Conservation (phyloP, 352 stramenopile genomes). For the Phytopythium aichiense region DNA sequence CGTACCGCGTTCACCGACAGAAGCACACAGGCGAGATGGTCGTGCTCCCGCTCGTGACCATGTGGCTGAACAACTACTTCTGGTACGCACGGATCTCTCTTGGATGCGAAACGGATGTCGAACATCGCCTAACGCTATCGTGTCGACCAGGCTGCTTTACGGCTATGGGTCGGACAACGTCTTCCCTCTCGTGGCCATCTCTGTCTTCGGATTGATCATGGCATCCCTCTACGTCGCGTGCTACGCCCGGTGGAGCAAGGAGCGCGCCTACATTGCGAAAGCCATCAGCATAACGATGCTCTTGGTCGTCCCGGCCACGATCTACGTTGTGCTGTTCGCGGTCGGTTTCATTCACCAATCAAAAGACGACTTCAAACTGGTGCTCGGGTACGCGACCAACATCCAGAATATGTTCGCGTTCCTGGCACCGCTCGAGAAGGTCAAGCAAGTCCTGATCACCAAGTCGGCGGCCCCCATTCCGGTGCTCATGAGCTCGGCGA, state of each 20-base stretch:
- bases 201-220: neutral
- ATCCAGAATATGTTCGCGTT: slow-evolving; percentile 2
- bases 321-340: neutral
- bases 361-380: neutral
- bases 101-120: neutral
- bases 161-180: neutral
- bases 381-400: slow-evolving; percentile 2
- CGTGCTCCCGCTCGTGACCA: slow-evolving; percentile 35
- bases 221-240: neutral
- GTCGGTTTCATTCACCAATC: neutral
- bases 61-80: slow-evolving; percentile 39
- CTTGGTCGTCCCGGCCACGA: neutral
- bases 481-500: slow-evolving; percentile 1
- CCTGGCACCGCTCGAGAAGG: slow-evolving; percentile 11
- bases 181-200: neutral
- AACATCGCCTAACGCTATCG: neutral
- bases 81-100: slow-evolving; percentile 11
- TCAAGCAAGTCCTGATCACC: slow-evolving; percentile 10
- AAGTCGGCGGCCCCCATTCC: slow-evolving; percentile 2
- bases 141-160: neutral
- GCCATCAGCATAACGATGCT: neutral
- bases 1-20: slow-evolving; percentile 17
- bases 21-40: slow-evolving; percentile 23
- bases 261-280: slow-evolving; percentile 1
- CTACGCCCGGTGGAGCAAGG: neutral